These are phyloP conservation scores for Auriscalpium vulgare DNA, from an alignment of 768 basidiomycete genomes.

Conservation along the genomic window DNA sequence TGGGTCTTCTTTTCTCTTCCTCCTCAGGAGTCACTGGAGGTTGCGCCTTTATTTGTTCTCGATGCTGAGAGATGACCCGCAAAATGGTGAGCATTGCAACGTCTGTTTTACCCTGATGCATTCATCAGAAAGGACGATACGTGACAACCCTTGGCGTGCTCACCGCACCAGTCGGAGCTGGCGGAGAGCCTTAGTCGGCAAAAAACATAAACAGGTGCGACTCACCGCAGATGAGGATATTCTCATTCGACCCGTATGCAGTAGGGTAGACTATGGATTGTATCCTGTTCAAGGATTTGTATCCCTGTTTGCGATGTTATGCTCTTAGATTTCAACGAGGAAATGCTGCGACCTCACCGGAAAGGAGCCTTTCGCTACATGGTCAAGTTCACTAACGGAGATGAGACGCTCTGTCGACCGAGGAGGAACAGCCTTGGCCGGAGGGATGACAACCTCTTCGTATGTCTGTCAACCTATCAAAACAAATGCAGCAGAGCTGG, in stretches of 20 bases:
- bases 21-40: constrained; percentile 50
- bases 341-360: constrained; percentile 42
- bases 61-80: constrained; percentile 75
- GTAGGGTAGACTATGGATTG: constrained; percentile 93
- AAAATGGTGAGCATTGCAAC: constrained; percentile 92
- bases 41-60: constrained; percentile 37
- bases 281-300: constrained; percentile 81
- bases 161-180: constrained; percentile 97
- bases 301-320: constrained; percentile 47
- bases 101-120: constrained; percentile 90
- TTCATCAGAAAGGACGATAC: background rate
- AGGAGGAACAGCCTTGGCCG: constrained; percentile 70
- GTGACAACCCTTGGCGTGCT: constrained; percentile 21
- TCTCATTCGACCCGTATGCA: constrained; percentile 93
- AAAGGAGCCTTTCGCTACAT: constrained; percentile 75
- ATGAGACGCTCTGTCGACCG: constrained; percentile 64
- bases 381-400: constrained; percentile 63
- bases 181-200: no score
- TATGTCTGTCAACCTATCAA: constrained; percentile 48
- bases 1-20: constrained; percentile 32
- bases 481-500: background rate
- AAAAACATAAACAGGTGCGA: constrained; percentile 1
- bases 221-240: constrained; percentile 87
- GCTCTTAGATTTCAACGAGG: background rate
- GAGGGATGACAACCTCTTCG: constrained; percentile 87